Conservation (phyloP, 2,329 filamentous ascomycete genomes). For the Nothopassalora personata region DNA sequence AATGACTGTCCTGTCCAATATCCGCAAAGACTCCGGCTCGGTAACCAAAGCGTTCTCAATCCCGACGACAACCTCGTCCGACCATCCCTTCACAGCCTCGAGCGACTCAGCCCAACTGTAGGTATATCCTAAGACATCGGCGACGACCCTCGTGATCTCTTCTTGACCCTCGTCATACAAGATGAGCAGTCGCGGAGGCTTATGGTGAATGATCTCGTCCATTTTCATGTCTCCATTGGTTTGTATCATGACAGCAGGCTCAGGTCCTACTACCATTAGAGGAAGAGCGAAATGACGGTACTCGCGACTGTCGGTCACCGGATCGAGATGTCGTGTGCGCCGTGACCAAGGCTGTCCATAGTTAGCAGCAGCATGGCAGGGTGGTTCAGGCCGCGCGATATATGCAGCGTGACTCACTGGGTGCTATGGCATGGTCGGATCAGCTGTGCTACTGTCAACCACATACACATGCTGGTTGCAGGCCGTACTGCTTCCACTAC, state of each 20-base stretch:
- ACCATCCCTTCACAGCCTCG: slow-evolving; percentile 48
- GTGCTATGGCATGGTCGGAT: slow-evolving; percentile 25
- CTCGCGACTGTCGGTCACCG: slow-evolving; percentile 25
- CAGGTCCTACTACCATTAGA: slow-evolving; percentile 12
- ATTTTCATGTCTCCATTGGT: slow-evolving; percentile 28
- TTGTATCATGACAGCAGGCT: slow-evolving; percentile 21
- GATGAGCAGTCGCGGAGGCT: slow-evolving; percentile 45
- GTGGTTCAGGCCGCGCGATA: background rate
- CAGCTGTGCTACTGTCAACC: slow-evolving; percentile 24
- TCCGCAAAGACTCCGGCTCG: slow-evolving; percentile 53
- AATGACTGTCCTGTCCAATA: slow-evolving; percentile 59
- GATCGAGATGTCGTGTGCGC: slow-evolving; percentile 31
- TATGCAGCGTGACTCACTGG: slow-evolving; percentile 19
- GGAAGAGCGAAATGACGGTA: slow-evolving; percentile 5
- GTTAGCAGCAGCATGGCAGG: background rate
- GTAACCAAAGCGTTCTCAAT: slow-evolving; percentile 55
- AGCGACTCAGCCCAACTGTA: slow-evolving; percentile 56
- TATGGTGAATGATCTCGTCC: slow-evolving; percentile 30
- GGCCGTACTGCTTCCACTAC: slow-evolving; percentile 13
- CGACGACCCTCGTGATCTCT: slow-evolving; percentile 67
- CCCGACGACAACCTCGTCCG: slow-evolving; percentile 63
- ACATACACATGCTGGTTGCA: slow-evolving; percentile 26
- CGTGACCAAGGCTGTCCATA: slow-evolving; percentile 22
- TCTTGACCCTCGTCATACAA: slow-evolving; percentile 68
- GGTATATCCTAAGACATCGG: slow-evolving; percentile 72